phyloP scores from a whole-genome alignment of 1,284 basidiomycete species.

The Grifola frondosa region DNA sequence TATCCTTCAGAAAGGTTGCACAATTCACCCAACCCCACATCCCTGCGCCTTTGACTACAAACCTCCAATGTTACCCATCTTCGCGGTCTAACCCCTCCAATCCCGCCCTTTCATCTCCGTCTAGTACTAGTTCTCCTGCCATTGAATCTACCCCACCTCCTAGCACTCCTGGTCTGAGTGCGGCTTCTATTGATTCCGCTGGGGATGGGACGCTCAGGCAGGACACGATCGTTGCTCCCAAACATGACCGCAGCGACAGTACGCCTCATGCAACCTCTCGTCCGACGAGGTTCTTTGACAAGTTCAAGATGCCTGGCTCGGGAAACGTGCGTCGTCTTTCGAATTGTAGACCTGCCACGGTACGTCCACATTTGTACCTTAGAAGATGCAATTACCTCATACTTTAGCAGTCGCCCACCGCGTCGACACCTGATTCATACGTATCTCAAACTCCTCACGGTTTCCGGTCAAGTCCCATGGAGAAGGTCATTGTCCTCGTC shows the following conservation, averaged over 20 bases:
- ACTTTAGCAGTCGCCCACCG: conserved; percentile 49
- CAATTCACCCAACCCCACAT: conserved; percentile 25
- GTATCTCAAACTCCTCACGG: conserved; percentile 17
- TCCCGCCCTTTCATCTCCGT: conserved; percentile 62
- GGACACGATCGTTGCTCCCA: conserved; percentile 30
- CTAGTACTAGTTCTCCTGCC: conserved; percentile 62
- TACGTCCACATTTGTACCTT: too few relatives aligned
- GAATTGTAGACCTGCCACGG: conserved; percentile 35
- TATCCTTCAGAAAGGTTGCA: conserved; percentile 16
- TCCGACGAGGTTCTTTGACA: conserved; percentile 21
- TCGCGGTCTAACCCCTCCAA: conserved; percentile 46
- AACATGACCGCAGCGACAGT: conserved; percentile 26
- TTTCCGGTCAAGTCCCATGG: conserved; percentile 28
- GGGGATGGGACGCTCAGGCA: conserved; percentile 38
- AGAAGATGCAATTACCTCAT: too few relatives aligned
- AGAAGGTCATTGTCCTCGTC: conserved; percentile 67
- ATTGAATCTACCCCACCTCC: conserved; percentile 62
- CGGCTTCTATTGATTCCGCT: conserved; percentile 42
- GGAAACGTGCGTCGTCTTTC: conserved; percentile 26
- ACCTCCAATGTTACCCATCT: conserved; percentile 39
- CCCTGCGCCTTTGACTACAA: conserved; percentile 39
- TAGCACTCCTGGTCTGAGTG: conserved; percentile 55
- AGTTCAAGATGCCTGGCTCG: conserved; percentile 22
- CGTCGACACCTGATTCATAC: conserved; percentile 34
- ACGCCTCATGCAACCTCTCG: conserved; percentile 20